A percentile compares a stretch with the other conserved stretches of the same genome.
Conservation (phyloP, 2,329 filamentous ascomycete species). For the Thielaviopsis populi region DNA sequence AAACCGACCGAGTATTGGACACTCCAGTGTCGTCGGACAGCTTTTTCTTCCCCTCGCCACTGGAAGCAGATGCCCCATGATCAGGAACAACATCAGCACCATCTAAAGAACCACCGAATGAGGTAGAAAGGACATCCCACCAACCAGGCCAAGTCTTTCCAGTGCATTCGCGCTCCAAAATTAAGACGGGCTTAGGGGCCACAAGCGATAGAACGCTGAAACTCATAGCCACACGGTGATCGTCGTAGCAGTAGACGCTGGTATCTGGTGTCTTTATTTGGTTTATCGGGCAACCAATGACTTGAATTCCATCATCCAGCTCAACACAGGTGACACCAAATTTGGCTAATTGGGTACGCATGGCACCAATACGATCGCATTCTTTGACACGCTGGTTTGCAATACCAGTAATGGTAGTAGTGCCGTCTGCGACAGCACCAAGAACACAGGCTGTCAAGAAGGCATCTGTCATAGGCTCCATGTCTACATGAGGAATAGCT, state of each 20-base stretch:
- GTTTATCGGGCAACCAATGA: slow-evolving; percentile 37
- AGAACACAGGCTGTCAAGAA: slow-evolving; percentile 91
- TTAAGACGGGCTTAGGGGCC: slow-evolving; percentile 54
- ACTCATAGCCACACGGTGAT: slow-evolving; percentile 96
- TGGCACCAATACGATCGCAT: slow-evolving; percentile 89
- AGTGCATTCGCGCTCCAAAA: slow-evolving; percentile 82
- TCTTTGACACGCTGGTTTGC: slow-evolving; percentile 97
- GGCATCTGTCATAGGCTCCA: slow-evolving; percentile 98
- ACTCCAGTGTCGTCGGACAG: neutral
- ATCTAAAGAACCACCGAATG: slow-evolving; percentile 27
- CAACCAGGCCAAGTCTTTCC: slow-evolving; percentile 98
- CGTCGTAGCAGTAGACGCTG: slow-evolving; percentile 84
- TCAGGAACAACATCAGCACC: slow-evolving; percentile 45
- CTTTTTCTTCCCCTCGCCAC: neutral
- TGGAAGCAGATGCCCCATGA: slow-evolving; percentile 16
- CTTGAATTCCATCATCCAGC: slow-evolving; percentile 84
- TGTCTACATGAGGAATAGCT: slow-evolving; percentile 71
- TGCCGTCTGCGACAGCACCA: slow-evolving; percentile 71
- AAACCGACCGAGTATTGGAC: slow-evolving; percentile 47
- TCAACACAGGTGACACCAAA: slow-evolving; percentile 79
- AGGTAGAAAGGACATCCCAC: slow-evolving; percentile 78
- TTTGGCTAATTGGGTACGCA: slow-evolving; percentile 88
- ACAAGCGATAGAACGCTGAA: slow-evolving; percentile 77
- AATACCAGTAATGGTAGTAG: slow-evolving; percentile 81
- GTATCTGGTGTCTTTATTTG: slow-evolving; percentile 40